phyloP scores from a whole-genome alignment of 1,284 basidiomycete species.

The Trichosporon faecale region DNA sequence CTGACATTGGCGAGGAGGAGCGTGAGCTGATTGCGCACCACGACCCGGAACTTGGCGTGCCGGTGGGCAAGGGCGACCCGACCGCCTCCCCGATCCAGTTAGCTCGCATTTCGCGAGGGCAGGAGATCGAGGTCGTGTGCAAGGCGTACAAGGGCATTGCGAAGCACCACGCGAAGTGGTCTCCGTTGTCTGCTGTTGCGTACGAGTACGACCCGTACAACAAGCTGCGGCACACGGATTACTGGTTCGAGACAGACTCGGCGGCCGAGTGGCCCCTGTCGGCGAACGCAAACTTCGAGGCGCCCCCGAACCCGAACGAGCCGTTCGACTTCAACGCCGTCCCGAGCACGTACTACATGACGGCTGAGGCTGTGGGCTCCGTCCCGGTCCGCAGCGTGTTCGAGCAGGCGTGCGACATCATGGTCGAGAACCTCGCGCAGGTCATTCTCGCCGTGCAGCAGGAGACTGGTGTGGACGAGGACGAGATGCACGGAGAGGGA shows the following conservation, averaged over 20 bases:
- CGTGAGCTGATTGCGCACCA: slow-evolving; percentile 57
- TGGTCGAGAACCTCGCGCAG: slow-evolving; percentile 76
- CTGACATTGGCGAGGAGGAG: slow-evolving; percentile 43
- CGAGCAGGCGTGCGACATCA: slow-evolving; percentile 73
- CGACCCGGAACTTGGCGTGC: slow-evolving; percentile 73
- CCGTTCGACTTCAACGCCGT: slow-evolving; percentile 82
- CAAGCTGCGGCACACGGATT: slow-evolving; percentile 88
- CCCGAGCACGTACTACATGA: slow-evolving; percentile 83
- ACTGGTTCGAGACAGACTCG: slow-evolving; percentile 86
- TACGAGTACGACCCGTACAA: slow-evolving; percentile 99
- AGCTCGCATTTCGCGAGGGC: slow-evolving; percentile 89
- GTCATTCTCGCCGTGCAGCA: slow-evolving; percentile 59
- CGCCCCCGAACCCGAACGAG: slow-evolving; percentile 70
- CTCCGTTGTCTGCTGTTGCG: slow-evolving; percentile 87
- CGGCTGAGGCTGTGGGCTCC: slow-evolving; percentile 86
- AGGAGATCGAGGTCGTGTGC: slow-evolving; percentile 82
- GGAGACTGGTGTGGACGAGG: slow-evolving; percentile 43
- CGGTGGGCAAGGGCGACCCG: slow-evolving; percentile 77
- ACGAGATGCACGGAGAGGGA: slow-evolving; percentile 33
- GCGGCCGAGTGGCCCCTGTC: slow-evolving; percentile 74
- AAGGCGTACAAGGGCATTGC: slow-evolving; percentile 96
- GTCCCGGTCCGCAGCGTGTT: slow-evolving; percentile 83
- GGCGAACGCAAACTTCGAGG: slow-evolving; percentile 76
- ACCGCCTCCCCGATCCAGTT: slow-evolving; percentile 71
- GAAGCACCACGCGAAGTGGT: slow-evolving; percentile 99